These are phyloP conservation scores for Alternaria triticina DNA, from an alignment of 2,329 filamentous ascomycete genomes.

Conservation along the genomic window DNA sequence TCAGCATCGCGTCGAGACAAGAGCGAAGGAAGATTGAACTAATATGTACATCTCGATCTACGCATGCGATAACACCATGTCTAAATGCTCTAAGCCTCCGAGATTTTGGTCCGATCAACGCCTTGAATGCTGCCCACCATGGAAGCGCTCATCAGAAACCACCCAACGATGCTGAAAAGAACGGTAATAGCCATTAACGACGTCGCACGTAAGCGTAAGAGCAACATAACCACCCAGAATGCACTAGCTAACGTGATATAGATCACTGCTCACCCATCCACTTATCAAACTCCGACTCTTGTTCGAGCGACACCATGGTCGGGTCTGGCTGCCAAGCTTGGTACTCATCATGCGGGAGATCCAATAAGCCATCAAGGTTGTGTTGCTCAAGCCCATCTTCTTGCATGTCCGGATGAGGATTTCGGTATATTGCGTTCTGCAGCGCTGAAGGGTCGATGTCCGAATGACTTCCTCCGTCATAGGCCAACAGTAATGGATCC, in stretches of 20 bases:
- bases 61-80: constrained; percentile 6
- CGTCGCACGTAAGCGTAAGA: constrained; percentile 4
- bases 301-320: constrained; percentile 46
- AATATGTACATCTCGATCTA: constrained; percentile 9
- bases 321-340: constrained; percentile 46
- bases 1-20: neutral
- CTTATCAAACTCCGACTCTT: constrained; percentile 55
- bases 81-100: constrained; percentile 8
- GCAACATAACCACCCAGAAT: neutral
- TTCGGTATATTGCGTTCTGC: constrained; percentile 35
- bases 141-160: neutral
- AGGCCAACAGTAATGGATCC: constrained; percentile 52
- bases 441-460: constrained; percentile 27
- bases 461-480: constrained; percentile 31
- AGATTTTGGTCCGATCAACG: constrained; percentile 11
- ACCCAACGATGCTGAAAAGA: neutral
- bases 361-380: constrained; percentile 36
- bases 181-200: constrained; percentile 1
- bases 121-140: constrained; percentile 4
- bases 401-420: constrained; percentile 42
- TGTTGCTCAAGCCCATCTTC: constrained; percentile 37
- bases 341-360: constrained; percentile 34
- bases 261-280: constrained; percentile 50
- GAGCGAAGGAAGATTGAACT: neutral
- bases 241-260: neutral